A percentile compares a stretch with the other conserved stretches of the same genome.
Conservation (phyloP, 2,329 filamentous ascomycete species). For the Penicillium hordei region DNA sequence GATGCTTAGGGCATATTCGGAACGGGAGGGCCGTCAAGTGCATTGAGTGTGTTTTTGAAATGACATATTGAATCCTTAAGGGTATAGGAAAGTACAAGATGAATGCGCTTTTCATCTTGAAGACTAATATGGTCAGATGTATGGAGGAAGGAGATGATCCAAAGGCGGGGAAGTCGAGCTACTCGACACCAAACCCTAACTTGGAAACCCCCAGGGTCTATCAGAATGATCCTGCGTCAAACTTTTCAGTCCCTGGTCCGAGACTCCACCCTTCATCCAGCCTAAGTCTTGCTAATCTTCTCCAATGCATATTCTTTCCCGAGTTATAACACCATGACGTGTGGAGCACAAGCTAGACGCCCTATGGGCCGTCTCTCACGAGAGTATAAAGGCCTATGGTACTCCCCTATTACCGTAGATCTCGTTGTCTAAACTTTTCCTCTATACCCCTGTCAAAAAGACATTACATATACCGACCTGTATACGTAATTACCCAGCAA, state of each 20-base stretch:
- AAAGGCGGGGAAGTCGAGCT: constrained; percentile 4
- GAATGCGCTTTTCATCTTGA: not conserved
- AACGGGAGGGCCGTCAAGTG: not conserved
- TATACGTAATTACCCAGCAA: not conserved
- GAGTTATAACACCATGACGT: constrained; percentile 4
- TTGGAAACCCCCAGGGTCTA: constrained; percentile 5
- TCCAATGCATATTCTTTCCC: not conserved
- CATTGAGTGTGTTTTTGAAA: not conserved
- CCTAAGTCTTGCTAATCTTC: not conserved
- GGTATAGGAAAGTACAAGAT: not conserved
- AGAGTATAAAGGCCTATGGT: not conserved
- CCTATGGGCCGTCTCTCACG: constrained; percentile 2
- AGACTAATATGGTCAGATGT: not conserved
- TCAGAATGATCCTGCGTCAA: not conserved
- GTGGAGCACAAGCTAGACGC: not conserved
- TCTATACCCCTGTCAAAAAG: not conserved
- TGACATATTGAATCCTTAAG: no score
- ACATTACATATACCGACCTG: not conserved
- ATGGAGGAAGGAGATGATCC: not conserved
- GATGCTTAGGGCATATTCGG: not conserved
- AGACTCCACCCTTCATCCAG: not conserved
- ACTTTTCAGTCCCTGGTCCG: not conserved
- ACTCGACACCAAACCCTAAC: constrained; percentile 7
- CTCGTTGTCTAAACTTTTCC: not conserved
- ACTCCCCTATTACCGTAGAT: not conserved